Conservation (phyloP, 306 rosid species). For the Cercis canadensis region DNA sequence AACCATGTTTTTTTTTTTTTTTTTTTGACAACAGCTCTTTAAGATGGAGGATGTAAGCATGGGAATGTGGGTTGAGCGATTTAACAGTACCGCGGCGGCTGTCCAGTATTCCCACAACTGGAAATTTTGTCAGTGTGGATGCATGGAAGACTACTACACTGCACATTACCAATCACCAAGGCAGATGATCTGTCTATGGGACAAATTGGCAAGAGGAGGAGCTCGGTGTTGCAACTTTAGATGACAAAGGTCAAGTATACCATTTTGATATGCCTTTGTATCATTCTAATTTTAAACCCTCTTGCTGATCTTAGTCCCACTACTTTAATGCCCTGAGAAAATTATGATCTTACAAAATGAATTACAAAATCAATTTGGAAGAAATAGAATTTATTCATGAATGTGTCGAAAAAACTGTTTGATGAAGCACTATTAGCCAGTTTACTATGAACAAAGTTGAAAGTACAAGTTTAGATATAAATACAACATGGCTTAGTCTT, state of each 20-base stretch:
- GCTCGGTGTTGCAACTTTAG: constrained; percentile 94
- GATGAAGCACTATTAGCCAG: neutral
- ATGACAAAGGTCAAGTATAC: constrained; percentile 38
- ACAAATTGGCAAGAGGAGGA: constrained; percentile 74
- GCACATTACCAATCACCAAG: constrained; percentile 99
- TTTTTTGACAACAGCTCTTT: constrained; percentile 80
- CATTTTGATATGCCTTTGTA: constrained; percentile 22
- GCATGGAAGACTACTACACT: constrained; percentile 86
- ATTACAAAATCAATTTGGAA: constrained; percentile 19
- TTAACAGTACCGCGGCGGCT: constrained; percentile 33
- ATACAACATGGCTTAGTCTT: no score
- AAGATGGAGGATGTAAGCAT: constrained; percentile 99
- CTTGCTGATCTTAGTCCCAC: no score
- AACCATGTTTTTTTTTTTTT: constrained; percentile 32
- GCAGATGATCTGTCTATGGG: constrained; percentile 96
- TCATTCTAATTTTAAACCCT: constrained; percentile 15
- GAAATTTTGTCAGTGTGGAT: constrained; percentile 98
- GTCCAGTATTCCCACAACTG: constrained; percentile 95
- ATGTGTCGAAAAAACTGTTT: neutral
- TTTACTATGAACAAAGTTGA: no score
- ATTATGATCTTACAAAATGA: constrained; percentile 16
- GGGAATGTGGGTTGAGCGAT: constrained; percentile 91
- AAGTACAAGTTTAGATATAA: no score
- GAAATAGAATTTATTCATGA: constrained; percentile 34
- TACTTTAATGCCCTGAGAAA: constrained; percentile 30